These are phyloP conservation scores for Tothia fuscella DNA, from an alignment of 2,329 filamentous ascomycete species.

Conservation along the genomic window DNA sequence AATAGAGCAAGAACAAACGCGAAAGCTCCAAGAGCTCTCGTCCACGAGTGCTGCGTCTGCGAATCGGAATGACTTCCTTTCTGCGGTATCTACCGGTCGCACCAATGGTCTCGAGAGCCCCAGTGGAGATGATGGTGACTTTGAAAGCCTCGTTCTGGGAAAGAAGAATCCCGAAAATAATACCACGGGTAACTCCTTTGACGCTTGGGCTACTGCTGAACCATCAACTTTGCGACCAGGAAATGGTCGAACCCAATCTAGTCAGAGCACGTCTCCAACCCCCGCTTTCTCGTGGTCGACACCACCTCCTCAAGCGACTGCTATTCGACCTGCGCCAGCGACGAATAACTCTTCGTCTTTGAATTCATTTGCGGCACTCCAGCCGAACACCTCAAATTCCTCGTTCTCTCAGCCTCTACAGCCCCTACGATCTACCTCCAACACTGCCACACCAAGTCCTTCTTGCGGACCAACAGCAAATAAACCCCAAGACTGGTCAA, in stretches of 20 bases:
- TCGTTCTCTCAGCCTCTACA: slow-evolving; percentile 27
- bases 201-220: slow-evolving; percentile 25
- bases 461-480: slow-evolving; percentile 2
- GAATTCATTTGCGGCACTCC: slow-evolving; percentile 35
- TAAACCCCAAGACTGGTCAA: slow-evolving; percentile 4
- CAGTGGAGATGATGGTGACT: slow-evolving; percentile 62
- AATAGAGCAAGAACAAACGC: slow-evolving; percentile 79
- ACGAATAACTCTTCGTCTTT: slow-evolving; percentile 41
- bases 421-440: slow-evolving; percentile 15
- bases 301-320: slow-evolving; percentile 17
- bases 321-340: slow-evolving; percentile 20
- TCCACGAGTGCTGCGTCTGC: slow-evolving; percentile 41
- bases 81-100: slow-evolving; percentile 41
- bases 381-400: slow-evolving; percentile 24
- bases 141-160: slow-evolving; percentile 82
- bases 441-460: not conserved
- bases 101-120: slow-evolving; percentile 47
- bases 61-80: slow-evolving; percentile 54
- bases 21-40: slow-evolving; percentile 75
- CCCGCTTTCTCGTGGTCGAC: slow-evolving; percentile 36
- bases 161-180: slow-evolving; percentile 31
- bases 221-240: slow-evolving; percentile 21
- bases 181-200: slow-evolving; percentile 27
- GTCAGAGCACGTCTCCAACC: slow-evolving; percentile 20
- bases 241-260: slow-evolving; percentile 17